phyloP scores from a whole-genome alignment of 116 monocot species.

The Dioscorea cayenensis region DNA sequence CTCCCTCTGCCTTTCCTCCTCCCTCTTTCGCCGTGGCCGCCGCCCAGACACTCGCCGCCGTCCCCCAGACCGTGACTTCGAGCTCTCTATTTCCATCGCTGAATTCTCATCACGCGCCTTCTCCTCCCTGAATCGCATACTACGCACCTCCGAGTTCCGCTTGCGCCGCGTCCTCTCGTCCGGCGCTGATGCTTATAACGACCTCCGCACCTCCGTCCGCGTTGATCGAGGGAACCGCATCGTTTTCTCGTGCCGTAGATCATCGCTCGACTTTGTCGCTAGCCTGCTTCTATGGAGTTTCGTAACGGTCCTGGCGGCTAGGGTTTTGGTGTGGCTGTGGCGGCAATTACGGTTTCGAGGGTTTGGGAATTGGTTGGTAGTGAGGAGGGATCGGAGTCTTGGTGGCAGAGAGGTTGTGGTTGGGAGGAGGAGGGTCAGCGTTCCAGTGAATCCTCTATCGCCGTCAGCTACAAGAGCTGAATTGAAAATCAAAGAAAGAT shows the following conservation, averaged over 20 bases:
- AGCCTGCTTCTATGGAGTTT: conserved; percentile 33
- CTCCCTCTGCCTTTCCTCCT: neutral
- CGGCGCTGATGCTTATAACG: conserved; percentile 53
- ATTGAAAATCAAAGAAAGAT: neutral
- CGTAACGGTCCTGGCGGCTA: conserved; percentile 16
- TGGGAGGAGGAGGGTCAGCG: conserved; percentile 24
- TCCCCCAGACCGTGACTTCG: conserved; percentile 1
- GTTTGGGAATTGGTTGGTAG: conserved; percentile 24
- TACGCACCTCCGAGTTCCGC: conserved; percentile 11
- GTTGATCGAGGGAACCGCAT: conserved; percentile 35
- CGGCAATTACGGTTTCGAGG: conserved; percentile 17
- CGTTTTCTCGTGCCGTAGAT: conserved; percentile 62
- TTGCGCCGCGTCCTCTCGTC: conserved; percentile 37
- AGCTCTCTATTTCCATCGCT: conserved; percentile 27
- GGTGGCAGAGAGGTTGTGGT: conserved; percentile 85
- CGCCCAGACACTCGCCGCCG: neutral
- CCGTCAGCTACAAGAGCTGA: neutral
- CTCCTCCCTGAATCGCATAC: conserved; percentile 8
- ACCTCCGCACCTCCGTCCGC: conserved; percentile 47
- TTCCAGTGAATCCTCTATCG: conserved; percentile 32
- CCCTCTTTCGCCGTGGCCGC: conserved; percentile 5
- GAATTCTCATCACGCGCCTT: conserved; percentile 11
- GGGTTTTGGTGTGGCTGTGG: conserved; percentile 24
- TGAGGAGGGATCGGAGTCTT: conserved; percentile 75
- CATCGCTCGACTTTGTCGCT: conserved; percentile 46